Conservation (phyloP, 2,329 filamentous ascomycete genomes). For the Pleoardoris graminearum region DNA sequence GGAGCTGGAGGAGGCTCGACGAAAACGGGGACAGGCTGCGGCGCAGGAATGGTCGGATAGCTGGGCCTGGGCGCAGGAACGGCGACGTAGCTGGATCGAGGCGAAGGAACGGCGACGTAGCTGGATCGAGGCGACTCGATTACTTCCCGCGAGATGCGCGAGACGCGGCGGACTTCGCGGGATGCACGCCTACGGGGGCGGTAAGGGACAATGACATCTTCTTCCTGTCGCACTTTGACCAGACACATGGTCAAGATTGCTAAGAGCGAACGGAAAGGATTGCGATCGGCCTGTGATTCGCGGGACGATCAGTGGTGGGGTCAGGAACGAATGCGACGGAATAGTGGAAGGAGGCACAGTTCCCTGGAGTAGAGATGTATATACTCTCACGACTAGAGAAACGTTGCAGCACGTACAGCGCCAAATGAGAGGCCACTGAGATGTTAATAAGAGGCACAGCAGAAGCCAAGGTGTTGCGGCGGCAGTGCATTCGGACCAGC, state of each 20-base stretch:
- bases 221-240: conserved; percentile 50
- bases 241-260: conserved; percentile 48
- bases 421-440: conserved; percentile 12
- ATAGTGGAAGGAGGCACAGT: background rate
- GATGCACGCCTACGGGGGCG: too few species aligned
- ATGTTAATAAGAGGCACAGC: conserved; percentile 15
- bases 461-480: conserved; percentile 17
- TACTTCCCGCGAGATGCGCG: conserved; percentile 33
- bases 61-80: conserved; percentile 35
- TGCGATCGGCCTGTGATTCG: conserved; percentile 42
- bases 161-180: conserved; percentile 31
- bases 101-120: conserved; percentile 38
- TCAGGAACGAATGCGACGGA: conserved; percentile 15
- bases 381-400: background rate
- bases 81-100: conserved; percentile 35
- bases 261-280: conserved; percentile 5
- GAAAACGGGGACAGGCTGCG: conserved; percentile 48
- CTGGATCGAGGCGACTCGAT: conserved; percentile 35
- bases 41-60: conserved; percentile 41
- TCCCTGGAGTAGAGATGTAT: background rate
- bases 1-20: conserved; percentile 42
- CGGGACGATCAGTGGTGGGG: conserved; percentile 35
- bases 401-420: background rate
- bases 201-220: conserved; percentile 51
- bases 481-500: conserved; percentile 23